phyloP scores from a whole-genome alignment of 2,329 filamentous ascomycete species.

The Eutypa lata region DNA sequence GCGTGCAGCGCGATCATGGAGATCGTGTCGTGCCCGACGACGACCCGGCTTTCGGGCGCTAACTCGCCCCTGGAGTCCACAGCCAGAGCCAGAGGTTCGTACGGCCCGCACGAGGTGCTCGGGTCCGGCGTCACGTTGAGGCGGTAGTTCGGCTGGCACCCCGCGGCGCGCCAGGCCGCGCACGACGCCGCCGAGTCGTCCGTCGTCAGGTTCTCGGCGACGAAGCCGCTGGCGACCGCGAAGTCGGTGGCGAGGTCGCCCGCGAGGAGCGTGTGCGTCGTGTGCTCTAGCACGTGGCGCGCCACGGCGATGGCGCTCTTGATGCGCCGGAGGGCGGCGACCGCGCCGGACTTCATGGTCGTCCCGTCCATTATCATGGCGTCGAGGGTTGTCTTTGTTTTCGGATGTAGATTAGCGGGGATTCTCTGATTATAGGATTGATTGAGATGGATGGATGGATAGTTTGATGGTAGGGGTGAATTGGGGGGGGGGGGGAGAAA shows the following conservation, averaged over 20 bases:
- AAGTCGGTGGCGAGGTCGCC: constrained; percentile 54
- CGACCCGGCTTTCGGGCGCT: too few relatives aligned
- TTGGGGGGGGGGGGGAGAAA: too few relatives aligned
- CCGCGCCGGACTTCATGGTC: constrained; percentile 51
- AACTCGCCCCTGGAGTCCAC: constrained; percentile 3
- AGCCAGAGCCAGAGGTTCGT: constrained; percentile 32
- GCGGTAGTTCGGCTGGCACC: constrained; percentile 51
- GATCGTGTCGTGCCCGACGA: constrained; percentile 57
- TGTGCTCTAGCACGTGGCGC: constrained; percentile 48
- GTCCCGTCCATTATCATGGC: constrained; percentile 57
- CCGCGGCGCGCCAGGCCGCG: constrained; percentile 36
- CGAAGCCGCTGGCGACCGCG: constrained; percentile 49
- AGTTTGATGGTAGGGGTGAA: too few relatives aligned
- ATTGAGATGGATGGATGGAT: too few relatives aligned
- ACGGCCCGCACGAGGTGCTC: constrained; percentile 43
- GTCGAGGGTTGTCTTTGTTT: constrained; percentile 48
- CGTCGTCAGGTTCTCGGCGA: constrained; percentile 41
- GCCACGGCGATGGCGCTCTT: constrained; percentile 48
- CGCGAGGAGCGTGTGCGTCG: constrained; percentile 48
- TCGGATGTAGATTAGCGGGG: background rate
- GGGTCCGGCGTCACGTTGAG: constrained; percentile 44
- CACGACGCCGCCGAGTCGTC: constrained; percentile 37
- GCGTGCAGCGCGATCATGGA: constrained; percentile 47
- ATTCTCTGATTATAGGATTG: background rate
- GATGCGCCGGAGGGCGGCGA: constrained; percentile 48